Conservation (phyloP, 169 alveolate species). For the Plasmodium inui region DNA sequence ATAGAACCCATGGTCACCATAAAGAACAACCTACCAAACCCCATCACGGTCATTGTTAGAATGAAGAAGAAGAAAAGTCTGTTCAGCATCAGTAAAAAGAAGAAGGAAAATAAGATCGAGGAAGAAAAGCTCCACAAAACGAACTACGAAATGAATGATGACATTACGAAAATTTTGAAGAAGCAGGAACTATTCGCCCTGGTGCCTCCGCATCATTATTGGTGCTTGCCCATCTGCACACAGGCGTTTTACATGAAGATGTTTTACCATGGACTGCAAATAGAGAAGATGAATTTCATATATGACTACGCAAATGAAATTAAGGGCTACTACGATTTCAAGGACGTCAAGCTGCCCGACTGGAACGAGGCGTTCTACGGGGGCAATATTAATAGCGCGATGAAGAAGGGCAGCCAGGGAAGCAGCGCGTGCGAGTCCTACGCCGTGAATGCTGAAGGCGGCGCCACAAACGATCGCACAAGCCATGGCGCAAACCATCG, state of each 20-base stretch:
- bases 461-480: neutral
- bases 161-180: constrained; percentile 74
- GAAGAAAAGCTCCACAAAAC: constrained; percentile 5
- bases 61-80: constrained; percentile 68
- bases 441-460: neutral
- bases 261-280: constrained; percentile 69
- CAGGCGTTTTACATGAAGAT: constrained; percentile 70
- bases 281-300: constrained; percentile 74
- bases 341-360: constrained; percentile 45
- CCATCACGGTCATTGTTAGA: constrained; percentile 77
- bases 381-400: constrained; percentile 3
- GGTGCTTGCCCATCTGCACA: constrained; percentile 74
- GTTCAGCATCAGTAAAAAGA: constrained; percentile 39
- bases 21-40: constrained; percentile 80
- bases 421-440: neutral
- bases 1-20: constrained; percentile 82
- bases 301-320: constrained; percentile 41
- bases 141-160: constrained; percentile 69
- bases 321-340: constrained; percentile 42
- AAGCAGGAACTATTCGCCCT: constrained; percentile 71
- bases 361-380: constrained; percentile 21
- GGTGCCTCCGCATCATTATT: constrained; percentile 78
- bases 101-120: constrained; percentile 17
- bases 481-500: neutral
- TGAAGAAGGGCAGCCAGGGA: neutral